Evolutionary conservation across 225 moss, liverwort and hornwort species (phyloP), one percentile per base, ranked within the genome.

Genomic region (Physcomitrellopsis africana): DNA sequence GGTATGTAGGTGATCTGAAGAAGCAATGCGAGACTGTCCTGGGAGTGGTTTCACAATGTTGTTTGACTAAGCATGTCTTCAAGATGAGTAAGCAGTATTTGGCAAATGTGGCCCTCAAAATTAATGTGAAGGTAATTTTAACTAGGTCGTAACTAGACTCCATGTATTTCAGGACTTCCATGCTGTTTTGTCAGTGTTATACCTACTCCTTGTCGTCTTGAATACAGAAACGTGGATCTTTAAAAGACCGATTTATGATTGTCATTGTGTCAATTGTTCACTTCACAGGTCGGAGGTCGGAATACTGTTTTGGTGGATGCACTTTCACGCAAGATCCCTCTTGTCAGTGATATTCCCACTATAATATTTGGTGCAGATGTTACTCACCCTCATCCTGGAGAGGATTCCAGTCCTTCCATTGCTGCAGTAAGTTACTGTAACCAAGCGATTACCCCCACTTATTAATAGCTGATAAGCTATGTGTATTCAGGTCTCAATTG

Each of bases 341-440:
- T 97, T 62, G 96, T 97, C 51, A 97, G 96, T 74, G 96, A 97
- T 61, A 94, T 94, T 2, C 96, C 96, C 54, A 97, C 96, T 42
- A 97, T 97, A 1, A 97, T 97, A 45, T 97, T 97, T 77, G 96
- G 96, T 74, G 96, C 96, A 55, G 96, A 97, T 87, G 96, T 97
- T 47, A 97, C 96, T 60, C 96, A 97, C 71, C 96, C 96, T 74
- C 96, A 97, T 87, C 96, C 96, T 75, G 96, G 96, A 80, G 96
- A 97, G 83, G 96, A 97, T 73, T 88, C 92, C 26, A 97, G 96
- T 77, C 96, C 96, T 51, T 97, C 96, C 51, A 97, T 97, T 72
- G 96, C 96, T 9, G 96, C 96, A 42, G 96, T 97, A 82, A 86
- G 91, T 81, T 45, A 0, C 0, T 13, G 2, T 22, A 4, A 0